A percentile compares a stretch with the other conserved stretches of the same genome.
These are phyloP conservation scores for Monilinia laxa DNA, from an alignment of 2,329 filamentous ascomycete species.

Conservation along the genomic window DNA sequence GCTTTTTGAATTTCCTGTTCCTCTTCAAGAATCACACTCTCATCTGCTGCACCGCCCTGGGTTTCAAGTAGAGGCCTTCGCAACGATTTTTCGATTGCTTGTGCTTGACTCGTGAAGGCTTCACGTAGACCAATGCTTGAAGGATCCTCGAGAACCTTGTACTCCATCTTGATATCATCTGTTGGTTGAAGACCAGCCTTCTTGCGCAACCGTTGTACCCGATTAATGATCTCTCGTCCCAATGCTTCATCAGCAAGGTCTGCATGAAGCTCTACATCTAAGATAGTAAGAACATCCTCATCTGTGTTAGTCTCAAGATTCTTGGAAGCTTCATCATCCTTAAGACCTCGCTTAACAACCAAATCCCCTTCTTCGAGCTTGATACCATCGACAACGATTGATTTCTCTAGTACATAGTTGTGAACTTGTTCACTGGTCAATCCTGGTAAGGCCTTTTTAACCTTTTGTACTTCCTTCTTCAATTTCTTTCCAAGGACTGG, in stretches of 20 bases:
- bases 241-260: constrained; percentile 87
- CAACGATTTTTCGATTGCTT: constrained; percentile 72
- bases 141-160: constrained; percentile 75
- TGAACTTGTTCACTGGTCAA: constrained; percentile 81
- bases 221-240: constrained; percentile 87
- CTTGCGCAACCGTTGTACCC: constrained; percentile 90
- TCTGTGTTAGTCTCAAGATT: constrained; percentile 85
- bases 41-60: constrained; percentile 30
- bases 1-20: constrained; percentile 84
- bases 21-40: constrained; percentile 72
- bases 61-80: constrained; percentile 56
- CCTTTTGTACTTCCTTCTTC: constrained; percentile 88
- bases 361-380: constrained; percentile 79
- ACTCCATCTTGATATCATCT: constrained; percentile 95
- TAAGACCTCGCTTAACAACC: constrained; percentile 75
- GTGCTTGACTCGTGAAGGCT: constrained; percentile 67
- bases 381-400: constrained; percentile 83
- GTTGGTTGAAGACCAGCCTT: constrained; percentile 87
- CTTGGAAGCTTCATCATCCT: constrained; percentile 67
- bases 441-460: constrained; percentile 83
- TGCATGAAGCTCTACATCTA: constrained; percentile 79
- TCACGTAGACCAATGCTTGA: constrained; percentile 70
- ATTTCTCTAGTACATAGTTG: constrained; percentile 69
- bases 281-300: constrained; percentile 83
- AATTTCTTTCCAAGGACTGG: constrained; percentile 94